phyloP scores from a whole-genome alignment of 2,329 filamentous ascomycete genomes.

The Fusarium mangiferae region DNA sequence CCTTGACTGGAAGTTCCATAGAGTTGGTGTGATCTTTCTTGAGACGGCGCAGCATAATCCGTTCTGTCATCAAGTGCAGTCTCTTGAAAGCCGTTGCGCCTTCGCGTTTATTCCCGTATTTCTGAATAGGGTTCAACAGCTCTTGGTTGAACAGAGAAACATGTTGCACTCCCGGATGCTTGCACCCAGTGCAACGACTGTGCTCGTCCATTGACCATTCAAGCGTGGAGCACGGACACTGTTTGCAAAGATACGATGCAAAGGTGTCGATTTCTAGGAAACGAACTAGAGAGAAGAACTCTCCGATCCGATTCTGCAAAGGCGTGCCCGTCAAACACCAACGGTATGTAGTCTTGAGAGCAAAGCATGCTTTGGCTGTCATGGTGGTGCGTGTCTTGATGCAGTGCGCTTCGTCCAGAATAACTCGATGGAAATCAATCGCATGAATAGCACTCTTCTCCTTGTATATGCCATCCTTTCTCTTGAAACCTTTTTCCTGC shows the following conservation, averaged over 20 bases:
- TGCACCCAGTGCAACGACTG: constrained; percentile 76
- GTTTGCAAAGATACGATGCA: constrained; percentile 92
- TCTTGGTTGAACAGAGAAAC: constrained; percentile 88
- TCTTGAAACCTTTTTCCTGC: constrained; percentile 88
- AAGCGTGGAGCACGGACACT: constrained; percentile 80
- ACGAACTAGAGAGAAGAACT: constrained; percentile 93
- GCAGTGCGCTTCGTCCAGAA: constrained; percentile 94
- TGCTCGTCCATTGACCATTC: constrained; percentile 84
- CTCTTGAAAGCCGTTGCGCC: constrained; percentile 81
- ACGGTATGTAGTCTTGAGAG: constrained; percentile 85
- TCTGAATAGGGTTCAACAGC: constrained; percentile 83
- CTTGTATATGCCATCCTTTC: constrained; percentile 82
- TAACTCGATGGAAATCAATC: constrained; percentile 88
- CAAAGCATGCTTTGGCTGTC: constrained; percentile 95
- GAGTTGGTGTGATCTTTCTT: constrained; percentile 94
- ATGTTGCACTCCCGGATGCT: constrained; percentile 56
- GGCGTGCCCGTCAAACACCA: constrained; percentile 97
- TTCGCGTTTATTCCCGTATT: constrained; percentile 67
- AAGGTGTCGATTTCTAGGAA: constrained; percentile 92
- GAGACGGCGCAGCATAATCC: constrained; percentile 94
- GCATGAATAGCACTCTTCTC: constrained; percentile 84
- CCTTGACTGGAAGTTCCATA: constrained; percentile 96
- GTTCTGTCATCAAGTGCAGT: constrained; percentile 86
- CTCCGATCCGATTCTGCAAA: constrained; percentile 95
- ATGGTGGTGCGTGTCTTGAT: constrained; percentile 92